A percentile compares a stretch with the other conserved stretches of the same genome.
Conservation (phyloP, 495 filamentous ascomycete genomes). For the Xylaria curta region DNA sequence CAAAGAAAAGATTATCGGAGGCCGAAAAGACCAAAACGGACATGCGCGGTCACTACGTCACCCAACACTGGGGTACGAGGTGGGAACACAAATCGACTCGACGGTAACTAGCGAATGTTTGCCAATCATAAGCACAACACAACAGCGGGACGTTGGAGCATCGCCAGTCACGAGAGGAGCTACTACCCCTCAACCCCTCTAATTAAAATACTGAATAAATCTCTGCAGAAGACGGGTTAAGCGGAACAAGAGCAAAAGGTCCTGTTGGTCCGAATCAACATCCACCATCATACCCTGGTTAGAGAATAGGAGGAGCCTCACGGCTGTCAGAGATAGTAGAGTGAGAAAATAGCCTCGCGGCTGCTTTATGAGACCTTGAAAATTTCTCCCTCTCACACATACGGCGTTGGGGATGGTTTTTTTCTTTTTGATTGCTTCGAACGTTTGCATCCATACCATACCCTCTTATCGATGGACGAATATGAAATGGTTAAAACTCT, state of each 20-base stretch:
- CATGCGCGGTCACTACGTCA: neutral
- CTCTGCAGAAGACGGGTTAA: neutral
- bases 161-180: neutral
- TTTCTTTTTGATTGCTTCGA: conserved; percentile 16
- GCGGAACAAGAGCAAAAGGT: conserved; percentile 7
- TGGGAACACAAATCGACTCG: conserved; percentile 3
- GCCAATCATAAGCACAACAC: conserved; percentile 12
- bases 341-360: conserved; percentile 28
- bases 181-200: neutral
- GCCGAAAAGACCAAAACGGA: neutral
- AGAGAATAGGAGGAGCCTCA: conserved; percentile 29
- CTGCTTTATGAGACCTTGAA: conserved; percentile 24
- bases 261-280: neutral
- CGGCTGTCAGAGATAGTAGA: conserved; percentile 28
- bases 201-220: conserved; percentile 1
- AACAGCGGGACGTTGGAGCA: neutral
- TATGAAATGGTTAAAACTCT: neutral
- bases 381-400: neutral
- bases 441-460: conserved; percentile 2
- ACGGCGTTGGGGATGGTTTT: conserved; percentile 27
- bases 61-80: neutral
- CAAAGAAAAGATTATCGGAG: neutral
- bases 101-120: neutral
- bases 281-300: conserved; percentile 16
- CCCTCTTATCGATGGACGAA: conserved; percentile 6